Conservation (phyloP, 2,329 filamentous ascomycete species). For the Alternaria burnsii region DNA sequence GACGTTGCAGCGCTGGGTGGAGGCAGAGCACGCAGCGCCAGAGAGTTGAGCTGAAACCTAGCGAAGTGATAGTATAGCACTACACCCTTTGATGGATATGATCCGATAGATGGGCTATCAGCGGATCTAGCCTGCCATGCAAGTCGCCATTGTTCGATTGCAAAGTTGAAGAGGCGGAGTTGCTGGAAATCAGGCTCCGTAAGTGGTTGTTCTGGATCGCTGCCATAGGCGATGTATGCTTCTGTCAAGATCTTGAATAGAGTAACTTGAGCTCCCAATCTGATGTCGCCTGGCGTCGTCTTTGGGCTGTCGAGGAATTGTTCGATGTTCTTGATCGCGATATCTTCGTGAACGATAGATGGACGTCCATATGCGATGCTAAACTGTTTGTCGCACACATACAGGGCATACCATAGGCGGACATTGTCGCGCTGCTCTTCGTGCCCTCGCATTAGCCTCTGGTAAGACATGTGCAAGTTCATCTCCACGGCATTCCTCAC, state of each 20-base stretch:
- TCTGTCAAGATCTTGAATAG: conserved; percentile 46
- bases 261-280: conserved; percentile 43
- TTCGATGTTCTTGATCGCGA: conserved; percentile 50
- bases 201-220: conserved; percentile 48
- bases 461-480: conserved; percentile 51
- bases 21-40: conserved; percentile 55
- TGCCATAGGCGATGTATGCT: conserved; percentile 46
- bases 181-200: conserved; percentile 50
- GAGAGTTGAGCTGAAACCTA: conserved; percentile 62
- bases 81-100: conserved; percentile 59
- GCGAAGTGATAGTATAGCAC: conserved; percentile 64
- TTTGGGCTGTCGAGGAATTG: conserved; percentile 40
- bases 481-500: conserved; percentile 53
- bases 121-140: conserved; percentile 48
- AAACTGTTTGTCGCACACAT: conserved; percentile 53
- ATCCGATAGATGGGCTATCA: conserved; percentile 39
- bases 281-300: conserved; percentile 41
- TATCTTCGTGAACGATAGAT: conserved; percentile 51
- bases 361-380: conserved; percentile 54
- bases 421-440: conserved; percentile 48
- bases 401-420: conserved; percentile 52
- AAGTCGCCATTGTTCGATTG: conserved; percentile 56
- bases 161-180: conserved; percentile 53
- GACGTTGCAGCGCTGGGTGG: conserved; percentile 56
- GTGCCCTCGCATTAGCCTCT: conserved; percentile 47